Evolutionary conservation across 1,139 yeast genomes (phyloP).

Genomic region (Suhomyces chickasaworum): DNA sequence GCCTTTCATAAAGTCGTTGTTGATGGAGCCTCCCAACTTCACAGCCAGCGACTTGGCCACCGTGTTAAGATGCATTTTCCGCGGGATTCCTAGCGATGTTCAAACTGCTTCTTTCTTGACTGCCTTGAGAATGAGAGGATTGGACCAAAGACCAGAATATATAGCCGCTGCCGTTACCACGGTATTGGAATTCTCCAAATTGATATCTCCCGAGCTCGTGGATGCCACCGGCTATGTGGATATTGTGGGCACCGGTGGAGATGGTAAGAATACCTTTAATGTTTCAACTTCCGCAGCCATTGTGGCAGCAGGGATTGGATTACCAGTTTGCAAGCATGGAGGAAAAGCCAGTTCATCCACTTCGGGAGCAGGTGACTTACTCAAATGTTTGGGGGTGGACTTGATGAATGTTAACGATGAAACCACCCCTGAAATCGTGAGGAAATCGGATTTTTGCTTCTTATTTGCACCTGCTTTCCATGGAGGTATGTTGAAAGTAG

Average conservation of each 20-base stretch:
- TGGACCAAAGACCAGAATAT: constrained; percentile 80
- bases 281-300: constrained; percentile 95
- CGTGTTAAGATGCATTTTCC: constrained; percentile 62
- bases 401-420: constrained; percentile 62
- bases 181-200: constrained; percentile 61
- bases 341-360: constrained; percentile 94
- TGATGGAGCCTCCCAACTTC: constrained; percentile 59
- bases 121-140: constrained; percentile 66
- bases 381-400: constrained; percentile 76
- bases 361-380: constrained; percentile 91
- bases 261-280: constrained; percentile 94
- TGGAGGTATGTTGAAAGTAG: constrained; percentile 87
- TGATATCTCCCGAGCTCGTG: constrained; percentile 45
- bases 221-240: constrained; percentile 67
- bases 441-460: constrained; percentile 63
- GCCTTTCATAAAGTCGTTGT: constrained; percentile 64
- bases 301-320: constrained; percentile 88
- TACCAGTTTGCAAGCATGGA: constrained; percentile 87
- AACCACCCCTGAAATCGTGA: constrained; percentile 68
- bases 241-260: constrained; percentile 98
- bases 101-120: constrained; percentile 81
- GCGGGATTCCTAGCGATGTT: constrained; percentile 62
- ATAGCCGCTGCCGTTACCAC: constrained; percentile 85
- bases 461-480: constrained; percentile 94
- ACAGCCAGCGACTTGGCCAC: constrained; percentile 60